These are phyloP conservation scores for Solanum corneliomulleri DNA, from an alignment of 257 asterid genomes.

Conservation along the genomic window DNA sequence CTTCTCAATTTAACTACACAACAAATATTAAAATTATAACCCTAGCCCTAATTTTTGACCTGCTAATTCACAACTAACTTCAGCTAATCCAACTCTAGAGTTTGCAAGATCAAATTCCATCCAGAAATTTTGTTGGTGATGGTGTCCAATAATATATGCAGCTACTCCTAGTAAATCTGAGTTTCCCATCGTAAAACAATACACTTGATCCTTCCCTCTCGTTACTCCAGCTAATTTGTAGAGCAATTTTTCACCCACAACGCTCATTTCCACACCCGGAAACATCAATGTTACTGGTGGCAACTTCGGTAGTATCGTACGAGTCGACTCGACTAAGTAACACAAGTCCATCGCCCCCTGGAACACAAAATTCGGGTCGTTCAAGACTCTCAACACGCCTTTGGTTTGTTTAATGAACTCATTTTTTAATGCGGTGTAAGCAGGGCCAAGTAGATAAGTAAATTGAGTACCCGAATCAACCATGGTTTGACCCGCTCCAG, in stretches of 20 bases:
- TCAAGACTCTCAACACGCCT: constrained; percentile 31
- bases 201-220: constrained; percentile 45
- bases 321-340: constrained; percentile 55
- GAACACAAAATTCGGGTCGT: constrained; percentile 58
- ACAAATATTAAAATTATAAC: neutral
- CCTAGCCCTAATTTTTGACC: constrained; percentile 52
- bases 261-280: constrained; percentile 58
- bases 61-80: constrained; percentile 46
- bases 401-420: constrained; percentile 53
- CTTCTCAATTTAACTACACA: neutral
- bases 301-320: constrained; percentile 25
- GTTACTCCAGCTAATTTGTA: constrained; percentile 40
- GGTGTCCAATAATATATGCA: constrained; percentile 72
- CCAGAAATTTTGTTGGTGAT: constrained; percentile 79
- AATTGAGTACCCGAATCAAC: constrained; percentile 95
- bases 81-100: constrained; percentile 67
- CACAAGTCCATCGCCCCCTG: constrained; percentile 88
- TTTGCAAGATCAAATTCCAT: constrained; percentile 64
- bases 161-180: constrained; percentile 55
- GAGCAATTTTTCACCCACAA: constrained; percentile 49
- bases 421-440: constrained; percentile 41
- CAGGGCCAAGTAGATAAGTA: constrained; percentile 79
- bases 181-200: constrained; percentile 79
- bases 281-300: constrained; percentile 65
- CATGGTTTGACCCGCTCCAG: constrained; percentile 98